Evolutionary conservation across 139 green algal species (phyloP).

Genomic region (Chlamydomonas sphaeroides): DNA sequence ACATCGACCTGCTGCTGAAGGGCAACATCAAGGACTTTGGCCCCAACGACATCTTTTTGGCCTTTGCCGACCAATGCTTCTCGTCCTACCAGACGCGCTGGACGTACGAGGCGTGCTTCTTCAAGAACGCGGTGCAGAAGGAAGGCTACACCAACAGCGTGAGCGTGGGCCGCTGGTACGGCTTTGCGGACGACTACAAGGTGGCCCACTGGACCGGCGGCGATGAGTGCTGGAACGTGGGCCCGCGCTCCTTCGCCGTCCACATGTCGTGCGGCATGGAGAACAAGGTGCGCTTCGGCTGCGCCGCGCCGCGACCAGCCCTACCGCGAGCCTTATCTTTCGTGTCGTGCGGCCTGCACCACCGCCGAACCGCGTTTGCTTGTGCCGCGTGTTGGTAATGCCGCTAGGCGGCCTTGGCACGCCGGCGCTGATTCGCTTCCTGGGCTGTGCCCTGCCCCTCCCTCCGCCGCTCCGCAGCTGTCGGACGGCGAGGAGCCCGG

Average conservation of each 20-base stretch:
- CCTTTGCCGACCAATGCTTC: slow-evolving; percentile 32
- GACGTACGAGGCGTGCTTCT: slow-evolving; percentile 73
- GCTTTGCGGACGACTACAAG: slow-evolving; percentile 60
- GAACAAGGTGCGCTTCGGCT: too few species aligned
- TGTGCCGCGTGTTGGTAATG: too few species aligned
- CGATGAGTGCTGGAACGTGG: slow-evolving; percentile 78
- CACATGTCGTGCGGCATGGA: slow-evolving; percentile 70
- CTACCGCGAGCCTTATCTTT: too few species aligned
- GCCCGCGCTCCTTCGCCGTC: slow-evolving; percentile 70
- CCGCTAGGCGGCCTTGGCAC: too few species aligned
- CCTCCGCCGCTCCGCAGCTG: too few species aligned
- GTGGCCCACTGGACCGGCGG: slow-evolving; percentile 66
- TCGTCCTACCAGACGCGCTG: slow-evolving; percentile 35
- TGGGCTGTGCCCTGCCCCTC: too few species aligned
- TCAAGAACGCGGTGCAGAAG: slow-evolving; percentile 71
- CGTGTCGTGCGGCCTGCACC: too few species aligned
- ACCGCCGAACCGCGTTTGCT: too few species aligned
- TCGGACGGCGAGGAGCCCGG: slow-evolving; percentile 77
- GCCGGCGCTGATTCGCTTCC: too few species aligned
- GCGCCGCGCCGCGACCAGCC: too few species aligned
- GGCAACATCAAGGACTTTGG: slow-evolving; percentile 37
- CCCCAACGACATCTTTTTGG: slow-evolving; percentile 42
- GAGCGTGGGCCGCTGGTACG: slow-evolving; percentile 74
- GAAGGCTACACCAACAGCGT: slow-evolving; percentile 61
- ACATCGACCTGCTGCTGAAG: slow-evolving; percentile 35